Evolutionary conservation across 306 rosid genomes (phyloP).

Genomic region (Delonix regia): DNA sequence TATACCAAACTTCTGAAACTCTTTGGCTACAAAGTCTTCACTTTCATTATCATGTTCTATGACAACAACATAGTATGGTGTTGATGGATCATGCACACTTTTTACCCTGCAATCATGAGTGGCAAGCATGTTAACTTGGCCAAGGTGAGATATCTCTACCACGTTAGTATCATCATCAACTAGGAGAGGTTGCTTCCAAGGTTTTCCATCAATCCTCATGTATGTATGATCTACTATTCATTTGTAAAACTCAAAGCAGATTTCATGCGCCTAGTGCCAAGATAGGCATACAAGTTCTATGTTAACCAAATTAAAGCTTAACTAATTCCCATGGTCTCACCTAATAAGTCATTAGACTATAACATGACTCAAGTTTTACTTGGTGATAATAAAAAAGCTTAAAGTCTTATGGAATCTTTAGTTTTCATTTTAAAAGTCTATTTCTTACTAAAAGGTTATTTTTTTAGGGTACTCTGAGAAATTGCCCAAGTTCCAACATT

Average conservation of each 20-base stretch:
- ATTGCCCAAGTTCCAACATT: background rate
- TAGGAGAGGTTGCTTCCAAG: constrained; percentile 97
- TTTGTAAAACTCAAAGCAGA: constrained; percentile 79
- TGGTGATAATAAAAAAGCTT: background rate
- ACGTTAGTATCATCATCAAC: constrained; percentile 76
- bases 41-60: constrained; percentile 57
- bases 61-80: constrained; percentile 35
- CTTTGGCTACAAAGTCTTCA: constrained; percentile 60
- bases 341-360: background rate
- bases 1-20: constrained; percentile 89
- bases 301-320: background rate
- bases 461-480: background rate
- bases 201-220: constrained; percentile 97
- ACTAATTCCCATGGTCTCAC: background rate
- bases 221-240: constrained; percentile 71
- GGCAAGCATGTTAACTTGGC: constrained; percentile 96
- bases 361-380: background rate
- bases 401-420: background rate
- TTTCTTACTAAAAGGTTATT: background rate
- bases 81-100: constrained; percentile 55
- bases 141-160: constrained; percentile 87
- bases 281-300: background rate
- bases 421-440: background rate
- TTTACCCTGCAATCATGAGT: constrained; percentile 54
- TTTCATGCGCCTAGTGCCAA: constrained; percentile 64